Conservation (phyloP, 257 asterid species). For the Mitragyna speciosa region DNA sequence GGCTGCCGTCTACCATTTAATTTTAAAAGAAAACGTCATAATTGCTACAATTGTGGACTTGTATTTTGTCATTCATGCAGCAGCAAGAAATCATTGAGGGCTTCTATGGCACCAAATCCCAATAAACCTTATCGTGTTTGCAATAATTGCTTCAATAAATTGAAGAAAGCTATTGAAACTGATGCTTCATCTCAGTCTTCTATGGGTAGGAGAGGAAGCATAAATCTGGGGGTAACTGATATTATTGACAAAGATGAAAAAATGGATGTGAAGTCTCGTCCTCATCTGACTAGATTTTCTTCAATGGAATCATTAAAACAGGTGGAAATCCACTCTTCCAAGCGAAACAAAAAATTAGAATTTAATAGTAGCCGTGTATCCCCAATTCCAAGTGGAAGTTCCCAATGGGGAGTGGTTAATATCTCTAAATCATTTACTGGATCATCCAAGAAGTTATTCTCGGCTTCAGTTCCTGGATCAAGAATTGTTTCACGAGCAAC, state of each 20-base stretch:
- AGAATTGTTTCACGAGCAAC: constrained; percentile 99
- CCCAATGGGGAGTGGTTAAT: constrained; percentile 81
- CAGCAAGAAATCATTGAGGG: constrained; percentile 86
- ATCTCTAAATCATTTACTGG: constrained; percentile 85
- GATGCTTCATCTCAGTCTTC: constrained; percentile 72
- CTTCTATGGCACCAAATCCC: constrained; percentile 93
- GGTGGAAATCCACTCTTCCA: constrained; percentile 68
- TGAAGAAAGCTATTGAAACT: constrained; percentile 69
- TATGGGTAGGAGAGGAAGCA: constrained; percentile 66
- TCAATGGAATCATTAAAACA: constrained; percentile 88
- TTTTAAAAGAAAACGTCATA: constrained; percentile 91
- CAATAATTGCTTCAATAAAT: constrained; percentile 69
- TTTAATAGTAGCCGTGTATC: constrained; percentile 89
- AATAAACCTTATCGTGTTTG: constrained; percentile 90
- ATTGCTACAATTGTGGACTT: constrained; percentile 91
- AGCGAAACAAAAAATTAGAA: constrained; percentile 80
- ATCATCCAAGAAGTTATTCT: constrained; percentile 84
- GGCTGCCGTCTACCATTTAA: constrained; percentile 86
- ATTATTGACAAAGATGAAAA: constrained; percentile 64
- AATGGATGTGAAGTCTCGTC: constrained; percentile 60
- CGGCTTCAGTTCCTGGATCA: constrained; percentile 98
- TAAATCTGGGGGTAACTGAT: constrained; percentile 56
- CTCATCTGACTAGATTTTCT: constrained; percentile 75
- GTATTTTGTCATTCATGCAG: constrained; percentile 93
- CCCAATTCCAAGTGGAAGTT: constrained; percentile 86